Conservation (phyloP, 257 asterid species). For the Solanum commersonii region DNA sequence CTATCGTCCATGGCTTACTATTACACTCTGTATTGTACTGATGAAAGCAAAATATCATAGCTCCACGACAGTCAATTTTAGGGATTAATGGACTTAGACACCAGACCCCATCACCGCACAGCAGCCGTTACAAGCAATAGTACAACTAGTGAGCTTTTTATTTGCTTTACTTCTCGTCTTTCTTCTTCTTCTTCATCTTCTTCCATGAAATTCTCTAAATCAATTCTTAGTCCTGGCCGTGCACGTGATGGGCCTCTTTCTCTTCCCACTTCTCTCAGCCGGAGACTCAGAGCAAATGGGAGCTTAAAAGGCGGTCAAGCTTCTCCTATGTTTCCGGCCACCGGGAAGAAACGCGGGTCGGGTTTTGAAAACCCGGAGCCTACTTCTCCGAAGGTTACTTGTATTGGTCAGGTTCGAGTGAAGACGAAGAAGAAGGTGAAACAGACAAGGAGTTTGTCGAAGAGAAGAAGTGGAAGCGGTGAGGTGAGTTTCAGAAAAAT, state of each 20-base stretch:
- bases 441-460: conserved; percentile 57
- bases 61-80: not conserved
- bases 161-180: conserved; percentile 60
- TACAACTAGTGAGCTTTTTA: conserved; percentile 42
- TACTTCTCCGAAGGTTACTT: conserved; percentile 92
- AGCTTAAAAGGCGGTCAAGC: conserved; percentile 74
- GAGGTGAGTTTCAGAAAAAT: conserved; percentile 53
- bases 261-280: conserved; percentile 70
- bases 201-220: conserved; percentile 37
- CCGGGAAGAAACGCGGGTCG: conserved; percentile 50
- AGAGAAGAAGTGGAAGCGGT: conserved; percentile 32
- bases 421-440: conserved; percentile 71
- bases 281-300: conserved; percentile 63
- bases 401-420: conserved; percentile 92
- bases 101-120: conserved; percentile 46
- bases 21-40: not conserved
- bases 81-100: conserved; percentile 34
- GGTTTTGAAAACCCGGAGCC: conserved; percentile 84
- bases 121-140: conserved; percentile 6
- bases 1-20: not conserved
- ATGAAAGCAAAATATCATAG: not conserved
- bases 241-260: conserved; percentile 53
- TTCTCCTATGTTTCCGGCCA: conserved; percentile 53
- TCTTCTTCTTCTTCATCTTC: conserved; percentile 18
- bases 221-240: conserved; percentile 38